Conservation (phyloP, 345 rosid genomes). For the Lepidium aucheri region DNA sequence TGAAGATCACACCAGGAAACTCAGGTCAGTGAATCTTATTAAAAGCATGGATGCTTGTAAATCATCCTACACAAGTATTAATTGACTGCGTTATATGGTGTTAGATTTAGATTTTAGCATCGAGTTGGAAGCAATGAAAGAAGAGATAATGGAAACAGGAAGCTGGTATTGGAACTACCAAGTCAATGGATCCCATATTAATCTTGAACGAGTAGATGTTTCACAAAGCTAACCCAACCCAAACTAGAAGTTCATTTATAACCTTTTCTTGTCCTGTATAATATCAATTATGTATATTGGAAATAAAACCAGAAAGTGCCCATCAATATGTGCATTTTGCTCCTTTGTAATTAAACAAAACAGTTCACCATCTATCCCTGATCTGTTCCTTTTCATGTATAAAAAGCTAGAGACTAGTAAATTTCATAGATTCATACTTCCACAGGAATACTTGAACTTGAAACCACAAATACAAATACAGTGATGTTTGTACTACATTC, state of each 20-base stretch:
- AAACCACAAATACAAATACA: not conserved
- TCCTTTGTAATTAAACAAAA: conserved; percentile 13
- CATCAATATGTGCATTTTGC: conserved; percentile 8
- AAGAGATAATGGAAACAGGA: conserved; percentile 49
- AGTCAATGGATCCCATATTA: conserved; percentile 46
- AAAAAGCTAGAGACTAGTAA: not conserved
- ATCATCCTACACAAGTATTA: not conserved
- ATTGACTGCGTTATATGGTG: not conserved
- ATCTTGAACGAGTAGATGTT: conserved; percentile 46
- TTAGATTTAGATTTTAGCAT: conserved; percentile 40
- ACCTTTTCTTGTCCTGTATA: not conserved
- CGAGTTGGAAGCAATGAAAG: conserved; percentile 44
- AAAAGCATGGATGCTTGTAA: not conserved
- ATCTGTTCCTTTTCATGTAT: not conserved
- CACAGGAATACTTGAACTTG: not conserved
- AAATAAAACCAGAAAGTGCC: conserved; percentile 3
- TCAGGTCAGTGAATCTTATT: conserved; percentile 37
- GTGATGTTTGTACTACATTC: not conserved
- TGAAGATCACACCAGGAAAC: conserved; percentile 55
- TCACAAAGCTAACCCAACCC: conserved; percentile 18
- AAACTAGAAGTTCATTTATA: not conserved
- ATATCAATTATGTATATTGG: not conserved
- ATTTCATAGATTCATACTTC: not conserved
- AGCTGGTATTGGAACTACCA: conserved; percentile 90
- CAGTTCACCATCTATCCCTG: not conserved